Base-by-base conservation (phyloP, 2,329 filamentous ascomycete genomes). In the Claviceps maximensis region DNA sequence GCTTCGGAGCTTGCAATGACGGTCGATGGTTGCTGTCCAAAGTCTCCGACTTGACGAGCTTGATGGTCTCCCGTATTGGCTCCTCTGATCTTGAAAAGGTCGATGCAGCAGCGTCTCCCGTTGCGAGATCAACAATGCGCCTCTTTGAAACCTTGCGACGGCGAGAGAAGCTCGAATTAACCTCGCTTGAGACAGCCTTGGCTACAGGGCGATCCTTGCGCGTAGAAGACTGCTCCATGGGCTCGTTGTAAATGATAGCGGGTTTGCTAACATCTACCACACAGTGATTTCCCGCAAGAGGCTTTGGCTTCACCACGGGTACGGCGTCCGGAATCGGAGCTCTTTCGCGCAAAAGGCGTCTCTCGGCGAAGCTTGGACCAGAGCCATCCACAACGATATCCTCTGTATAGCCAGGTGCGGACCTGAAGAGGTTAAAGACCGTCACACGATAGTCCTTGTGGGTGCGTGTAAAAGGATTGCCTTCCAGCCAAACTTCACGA, bases 371-470 rank as follows among this genome's bases (percentile, higher is more conserved):
- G n/a, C 79, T 84, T 1, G 93, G 91, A 0, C 85, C 85, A 36
- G 81, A 80, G 2, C 86, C 84, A 65, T 98, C 93, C 60, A 98
- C 91, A 47, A 89, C 75, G 55, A 97, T 83, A 63, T 98, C 93
- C 58, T 95, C 87, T 0, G 84, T 86, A 63, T 93, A 95, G 5
- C 93, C 93, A 12, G 91, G 88, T 0, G 88, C 89, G 55, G 82
- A 84, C 57, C 93, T 82, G 75, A 98, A 98, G 2, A 97, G 76
- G 62, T 97, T 98, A 80, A 98, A 96, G 57, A 97, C 94, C 21
- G 83, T 87, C 58, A 95, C 77, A 49, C 93, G 83, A 65, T 95
- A 95, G 60, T 86, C 83, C 55, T 84, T 78, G 65, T 96, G 88
- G 1, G 89, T 90, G 60, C 87, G 88, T 45, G 86, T 87, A 62